Conservation (phyloP, 768 basidiomycete species). For the Hygrophorus russula region DNA sequence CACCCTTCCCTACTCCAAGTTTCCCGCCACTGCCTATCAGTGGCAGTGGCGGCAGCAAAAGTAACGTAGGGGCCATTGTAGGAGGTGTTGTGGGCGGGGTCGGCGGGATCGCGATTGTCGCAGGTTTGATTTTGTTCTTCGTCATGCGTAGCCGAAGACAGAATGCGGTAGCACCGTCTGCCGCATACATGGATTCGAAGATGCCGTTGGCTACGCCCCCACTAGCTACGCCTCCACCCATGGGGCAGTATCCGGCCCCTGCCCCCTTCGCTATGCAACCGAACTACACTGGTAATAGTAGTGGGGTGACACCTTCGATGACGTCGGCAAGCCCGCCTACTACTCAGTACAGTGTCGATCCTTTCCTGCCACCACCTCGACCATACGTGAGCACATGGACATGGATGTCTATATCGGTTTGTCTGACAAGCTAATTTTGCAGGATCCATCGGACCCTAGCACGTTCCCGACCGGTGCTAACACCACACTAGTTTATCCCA, state of each 20-base stretch:
- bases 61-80: constrained; percentile 15
- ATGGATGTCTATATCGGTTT: neutral
- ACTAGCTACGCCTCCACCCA: neutral
- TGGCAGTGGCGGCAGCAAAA: constrained; percentile 2
- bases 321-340: no score
- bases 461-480: constrained; percentile 6
- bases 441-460: constrained; percentile 8
- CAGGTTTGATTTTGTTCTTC: constrained; percentile 9
- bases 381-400: no score
- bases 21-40: no score
- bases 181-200: neutral
- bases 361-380: no score
- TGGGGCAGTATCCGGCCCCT: neutral
- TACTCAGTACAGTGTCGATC: no score
- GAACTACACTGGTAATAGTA: no score
- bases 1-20: neutral
- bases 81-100: constrained; percentile 18
- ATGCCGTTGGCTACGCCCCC: neutral
- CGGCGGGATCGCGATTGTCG: constrained; percentile 11
- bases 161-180: neutral
- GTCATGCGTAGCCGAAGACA: constrained; percentile 8
- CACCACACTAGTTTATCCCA: neutral
- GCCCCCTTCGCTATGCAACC: neutral
- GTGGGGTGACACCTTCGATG: no score
- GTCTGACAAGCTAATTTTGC: neutral